Conservation (phyloP, 1,284 basidiomycete species). For the Ganoderma sp. region DNA sequence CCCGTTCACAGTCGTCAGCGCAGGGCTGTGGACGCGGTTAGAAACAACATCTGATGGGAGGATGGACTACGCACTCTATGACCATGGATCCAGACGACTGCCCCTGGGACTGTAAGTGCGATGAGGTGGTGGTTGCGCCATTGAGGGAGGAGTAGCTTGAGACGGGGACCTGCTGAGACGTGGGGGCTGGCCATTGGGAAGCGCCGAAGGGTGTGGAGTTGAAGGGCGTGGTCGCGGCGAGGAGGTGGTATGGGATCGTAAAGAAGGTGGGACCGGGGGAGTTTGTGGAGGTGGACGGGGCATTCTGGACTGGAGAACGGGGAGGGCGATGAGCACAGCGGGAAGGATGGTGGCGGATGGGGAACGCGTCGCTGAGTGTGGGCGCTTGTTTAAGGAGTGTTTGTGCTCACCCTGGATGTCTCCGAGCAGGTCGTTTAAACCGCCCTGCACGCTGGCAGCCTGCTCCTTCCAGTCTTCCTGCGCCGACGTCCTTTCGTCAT, state of each 20-base stretch:
- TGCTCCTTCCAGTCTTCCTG: conserved; percentile 56
- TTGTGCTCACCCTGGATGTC: conserved; percentile 46
- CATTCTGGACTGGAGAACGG: conserved; percentile 31
- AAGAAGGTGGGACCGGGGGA: conserved; percentile 48
- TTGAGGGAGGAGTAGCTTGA: conserved; percentile 78
- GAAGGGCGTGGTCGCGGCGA: conserved; percentile 52
- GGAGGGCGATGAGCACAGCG: conserved; percentile 29
- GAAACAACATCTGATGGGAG: conserved; percentile 5
- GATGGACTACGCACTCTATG: conserved; percentile 54
- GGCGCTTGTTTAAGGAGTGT: conserved; percentile 34
- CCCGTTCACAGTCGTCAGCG: conserved; percentile 55
- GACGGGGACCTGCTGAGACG: conserved; percentile 58
- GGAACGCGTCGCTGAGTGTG: conserved; percentile 26
- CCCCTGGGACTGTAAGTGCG: conserved; percentile 37
- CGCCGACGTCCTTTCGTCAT: conserved; percentile 46
- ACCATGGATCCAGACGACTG: conserved; percentile 43
- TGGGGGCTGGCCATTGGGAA: conserved; percentile 49
- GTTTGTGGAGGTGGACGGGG: conserved; percentile 42
- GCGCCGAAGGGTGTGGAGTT: conserved; percentile 57
- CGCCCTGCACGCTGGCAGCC: conserved; percentile 40
- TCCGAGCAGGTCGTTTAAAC: conserved; percentile 50
- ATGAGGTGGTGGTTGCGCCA: conserved; percentile 60
- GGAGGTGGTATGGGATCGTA: conserved; percentile 41
- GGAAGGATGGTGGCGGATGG: conserved; percentile 15
- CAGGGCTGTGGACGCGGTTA: conserved; percentile 47